These are phyloP conservation scores for Phytophthora rubi DNA, from an alignment of 352 stramenopile species.

Conservation along the genomic window DNA sequence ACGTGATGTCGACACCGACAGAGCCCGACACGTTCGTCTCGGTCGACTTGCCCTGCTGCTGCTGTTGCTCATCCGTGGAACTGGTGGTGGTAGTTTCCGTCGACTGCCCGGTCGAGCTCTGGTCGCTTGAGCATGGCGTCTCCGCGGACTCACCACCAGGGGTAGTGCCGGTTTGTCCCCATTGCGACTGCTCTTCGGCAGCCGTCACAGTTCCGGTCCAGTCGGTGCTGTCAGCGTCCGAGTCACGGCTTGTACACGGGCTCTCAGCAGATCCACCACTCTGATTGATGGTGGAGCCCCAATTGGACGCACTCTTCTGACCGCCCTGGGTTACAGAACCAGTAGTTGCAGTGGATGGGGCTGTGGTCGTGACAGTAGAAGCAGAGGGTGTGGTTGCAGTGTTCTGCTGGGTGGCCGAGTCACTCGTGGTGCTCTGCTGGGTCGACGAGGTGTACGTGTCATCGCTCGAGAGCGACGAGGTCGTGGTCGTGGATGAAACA, in stretches of 20 bases:
- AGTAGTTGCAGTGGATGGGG: conserved; percentile 8
- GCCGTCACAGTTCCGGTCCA: conserved; percentile 28
- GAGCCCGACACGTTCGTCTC: conserved; percentile 8
- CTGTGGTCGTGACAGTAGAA: conserved; percentile 10
- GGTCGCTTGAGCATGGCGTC: conserved; percentile 26
- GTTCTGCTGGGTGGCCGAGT: conserved; percentile 26
- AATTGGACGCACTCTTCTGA: background rate
- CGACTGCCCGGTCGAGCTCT: conserved; percentile 20
- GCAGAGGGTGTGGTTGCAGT: background rate
- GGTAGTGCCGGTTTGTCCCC: conserved; percentile 1
- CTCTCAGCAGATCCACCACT: conserved; percentile 6
- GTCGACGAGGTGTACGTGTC: conserved; percentile 28
- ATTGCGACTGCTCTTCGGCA: conserved; percentile 2
- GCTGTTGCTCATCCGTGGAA: background rate
- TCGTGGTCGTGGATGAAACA: conserved; percentile 22
- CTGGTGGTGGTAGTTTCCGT: conserved; percentile 17
- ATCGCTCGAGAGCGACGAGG: conserved; percentile 16
- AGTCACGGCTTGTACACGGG: conserved; percentile 21
- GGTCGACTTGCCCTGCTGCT: conserved; percentile 13
- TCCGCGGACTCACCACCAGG: conserved; percentile 17
- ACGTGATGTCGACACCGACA: conserved; percentile 7
- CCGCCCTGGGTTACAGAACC: conserved; percentile 2
- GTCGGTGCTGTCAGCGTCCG: conserved; percentile 10
- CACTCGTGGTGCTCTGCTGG: background rate
- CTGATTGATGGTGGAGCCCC: background rate